Evolutionary conservation across 352 stramenopile genomes (phyloP), one percentile per base, ranked within the genome.

Genomic region (Pythium scleroteichum): DNA sequence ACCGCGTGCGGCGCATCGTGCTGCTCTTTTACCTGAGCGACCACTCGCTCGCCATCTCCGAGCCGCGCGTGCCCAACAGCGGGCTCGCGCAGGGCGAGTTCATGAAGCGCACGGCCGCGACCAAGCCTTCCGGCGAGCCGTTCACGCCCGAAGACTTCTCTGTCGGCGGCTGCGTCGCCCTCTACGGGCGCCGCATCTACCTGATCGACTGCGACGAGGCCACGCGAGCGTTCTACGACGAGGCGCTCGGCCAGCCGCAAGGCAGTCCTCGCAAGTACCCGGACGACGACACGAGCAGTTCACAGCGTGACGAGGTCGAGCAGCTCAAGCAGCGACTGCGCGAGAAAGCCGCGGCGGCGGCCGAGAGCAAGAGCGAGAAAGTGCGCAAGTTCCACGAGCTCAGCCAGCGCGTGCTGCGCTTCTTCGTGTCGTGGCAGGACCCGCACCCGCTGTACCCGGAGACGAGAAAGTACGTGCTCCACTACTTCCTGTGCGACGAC

Each of bases 401-500:
- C 53, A 84, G 87, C 50, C 82, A 88, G 51, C 88, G 96, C 29
- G 90, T 97, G 23, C 76, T 98, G 45, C 74, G 89, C 23, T 98
- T 98, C 69, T 97, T 82, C 66, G 90, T 91, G 46, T 87, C 86
- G 10, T 98, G 94, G 90, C 82, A 90, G n/a, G 94, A 98, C 60
- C 73, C 75, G 24, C 85, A 97, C 46, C 84, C 85, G 20, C 69
- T 96, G 50, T 96, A 97, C 57, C 89, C 92, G 16, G 89, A 96
- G 48, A 96, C 79, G 61, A 75, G 85, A 17, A 71, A 78, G 38
- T 98, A 96, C 65, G 80, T 95, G 22, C 60, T 98, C 22, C 88
- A 97, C 67, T 98, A 96, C 69, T 98, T 96, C 66, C 58, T 98
- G 49, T 70, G 75, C 23, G 91, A 98, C 72, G 91, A 98, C 60